These are phyloP conservation scores for Medicago arabica DNA, from an alignment of 306 rosid species.

Conservation along the genomic window DNA sequence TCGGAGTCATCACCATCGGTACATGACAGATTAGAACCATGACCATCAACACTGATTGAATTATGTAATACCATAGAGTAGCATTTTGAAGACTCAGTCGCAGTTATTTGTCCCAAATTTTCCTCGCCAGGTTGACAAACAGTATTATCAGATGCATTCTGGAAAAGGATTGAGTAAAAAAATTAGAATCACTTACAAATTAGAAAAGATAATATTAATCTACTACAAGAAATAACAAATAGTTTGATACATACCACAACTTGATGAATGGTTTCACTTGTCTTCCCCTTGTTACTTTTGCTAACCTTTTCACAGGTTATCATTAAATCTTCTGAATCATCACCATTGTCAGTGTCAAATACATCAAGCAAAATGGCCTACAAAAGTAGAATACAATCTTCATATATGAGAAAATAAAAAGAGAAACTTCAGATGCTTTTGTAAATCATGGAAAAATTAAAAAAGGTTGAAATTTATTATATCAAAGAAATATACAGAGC, in stretches of 20 bases:
- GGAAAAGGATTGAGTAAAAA: background rate
- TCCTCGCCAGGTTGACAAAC: background rate
- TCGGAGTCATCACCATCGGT: background rate
- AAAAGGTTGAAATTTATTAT: too few relatives aligned
- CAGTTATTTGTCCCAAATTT: background rate
- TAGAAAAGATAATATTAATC: conserved; percentile 18
- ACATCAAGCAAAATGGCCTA: conserved; percentile 61
- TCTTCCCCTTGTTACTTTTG: conserved; percentile 66
- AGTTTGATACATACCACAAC: conserved; percentile 56
- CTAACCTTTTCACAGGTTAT: conserved; percentile 53
- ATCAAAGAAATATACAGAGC: too few relatives aligned
- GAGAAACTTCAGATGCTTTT: background rate
- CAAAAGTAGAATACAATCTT: conserved; percentile 32
- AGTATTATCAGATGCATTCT: too few relatives aligned
- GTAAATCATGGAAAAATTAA: too few relatives aligned
- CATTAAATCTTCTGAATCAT: conserved; percentile 52
- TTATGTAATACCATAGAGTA: background rate
- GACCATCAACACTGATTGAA: background rate
- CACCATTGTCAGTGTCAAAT: conserved; percentile 65
- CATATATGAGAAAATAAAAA: conserved; percentile 10
- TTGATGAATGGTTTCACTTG: conserved; percentile 42
- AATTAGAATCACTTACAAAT: background rate
- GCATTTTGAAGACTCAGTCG: background rate
- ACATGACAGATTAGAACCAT: background rate
- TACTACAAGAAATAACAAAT: conserved; percentile 17